These are phyloP conservation scores for Globisporangium okanoganense DNA, from an alignment of 352 stramenopile genomes.

Conservation along the genomic window DNA sequence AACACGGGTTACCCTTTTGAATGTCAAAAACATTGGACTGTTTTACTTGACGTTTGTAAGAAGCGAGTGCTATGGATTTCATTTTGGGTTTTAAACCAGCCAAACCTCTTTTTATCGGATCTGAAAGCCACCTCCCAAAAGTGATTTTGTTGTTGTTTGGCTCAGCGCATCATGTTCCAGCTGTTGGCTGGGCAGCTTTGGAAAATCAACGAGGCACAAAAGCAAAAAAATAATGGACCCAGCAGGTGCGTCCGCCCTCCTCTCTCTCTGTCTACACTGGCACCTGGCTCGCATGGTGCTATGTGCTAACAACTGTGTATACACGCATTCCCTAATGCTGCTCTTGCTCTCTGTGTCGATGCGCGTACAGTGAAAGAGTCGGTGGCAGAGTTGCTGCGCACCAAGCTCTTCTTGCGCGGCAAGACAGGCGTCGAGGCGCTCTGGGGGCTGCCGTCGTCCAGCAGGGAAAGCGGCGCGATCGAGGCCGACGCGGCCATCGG, in stretches of 20 bases:
- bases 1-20: too few species aligned
- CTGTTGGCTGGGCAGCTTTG: too few species aligned
- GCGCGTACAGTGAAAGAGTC: slow-evolving; percentile 7
- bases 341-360: background rate
- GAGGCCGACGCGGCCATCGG: slow-evolving; percentile 49
- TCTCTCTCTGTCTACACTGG: background rate
- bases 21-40: too few species aligned
- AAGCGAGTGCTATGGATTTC: too few species aligned
- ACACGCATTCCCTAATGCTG: background rate
- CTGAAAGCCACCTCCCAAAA: too few species aligned
- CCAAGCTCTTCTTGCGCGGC: slow-evolving; percentile 84
- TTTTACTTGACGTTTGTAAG: too few species aligned
- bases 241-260: background rate
- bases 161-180: too few species aligned
- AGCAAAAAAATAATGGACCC: too few species aligned
- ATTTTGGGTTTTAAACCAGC: too few species aligned
- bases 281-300: background rate
- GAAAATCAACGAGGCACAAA: too few species aligned
- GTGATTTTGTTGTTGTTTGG: too few species aligned
- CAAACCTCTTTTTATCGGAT: too few species aligned
- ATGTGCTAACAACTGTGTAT: background rate
- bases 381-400: slow-evolving; percentile 34
- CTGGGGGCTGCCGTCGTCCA: slow-evolving; percentile 61
- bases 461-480: slow-evolving; percentile 46
- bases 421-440: slow-evolving; percentile 73